These are phyloP conservation scores for Protomyces gravidus DNA, from an alignment of 1,139 yeast genomes.

Conservation along the genomic window DNA sequence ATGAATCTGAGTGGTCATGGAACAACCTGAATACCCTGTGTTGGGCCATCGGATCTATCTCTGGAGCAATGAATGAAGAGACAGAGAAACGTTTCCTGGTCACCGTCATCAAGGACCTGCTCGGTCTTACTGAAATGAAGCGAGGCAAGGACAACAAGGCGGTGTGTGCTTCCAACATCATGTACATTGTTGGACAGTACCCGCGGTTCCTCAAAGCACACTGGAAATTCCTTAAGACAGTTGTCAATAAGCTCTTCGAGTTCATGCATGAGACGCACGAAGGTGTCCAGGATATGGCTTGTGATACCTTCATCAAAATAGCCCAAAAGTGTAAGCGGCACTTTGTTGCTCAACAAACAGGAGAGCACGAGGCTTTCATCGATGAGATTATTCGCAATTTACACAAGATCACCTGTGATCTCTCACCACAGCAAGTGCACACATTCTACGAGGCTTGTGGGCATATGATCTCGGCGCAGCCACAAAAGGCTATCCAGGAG, in stretches of 20 bases:
- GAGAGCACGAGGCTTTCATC: conserved; percentile 88
- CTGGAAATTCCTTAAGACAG: conserved; percentile 95
- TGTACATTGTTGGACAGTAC: conserved; percentile 98
- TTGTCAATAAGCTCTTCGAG: conserved; percentile 88
- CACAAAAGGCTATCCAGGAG: conserved; percentile 59
- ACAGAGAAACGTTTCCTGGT: conserved; percentile 93
- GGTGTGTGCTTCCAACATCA: conserved; percentile 95
- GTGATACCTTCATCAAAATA: conserved; percentile 95
- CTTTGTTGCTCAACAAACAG: conserved; percentile 80
- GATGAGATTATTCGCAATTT: conserved; percentile 81
- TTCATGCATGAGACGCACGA: conserved; percentile 99
- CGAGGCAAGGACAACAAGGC: conserved; percentile 98
- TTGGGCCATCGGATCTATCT: conserved; percentile 99
- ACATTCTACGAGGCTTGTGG: conserved; percentile 98
- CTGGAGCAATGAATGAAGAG: conserved; percentile 98
- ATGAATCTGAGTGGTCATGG: conserved; percentile 99
- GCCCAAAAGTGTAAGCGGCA: conserved; percentile 92
- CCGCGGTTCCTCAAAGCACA: conserved; percentile 96
- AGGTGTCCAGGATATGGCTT: conserved; percentile 95
- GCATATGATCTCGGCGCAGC: conserved; percentile 82
- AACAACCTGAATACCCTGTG: conserved; percentile 92
- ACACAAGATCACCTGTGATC: conserved; percentile 80
- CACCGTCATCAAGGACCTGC: conserved; percentile 82
- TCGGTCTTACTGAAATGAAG: conserved; percentile 89
- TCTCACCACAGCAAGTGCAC: conserved; percentile 96